phyloP scores from a whole-genome alignment of 768 basidiomycete genomes.

The Rhizopogon roseolus region DNA sequence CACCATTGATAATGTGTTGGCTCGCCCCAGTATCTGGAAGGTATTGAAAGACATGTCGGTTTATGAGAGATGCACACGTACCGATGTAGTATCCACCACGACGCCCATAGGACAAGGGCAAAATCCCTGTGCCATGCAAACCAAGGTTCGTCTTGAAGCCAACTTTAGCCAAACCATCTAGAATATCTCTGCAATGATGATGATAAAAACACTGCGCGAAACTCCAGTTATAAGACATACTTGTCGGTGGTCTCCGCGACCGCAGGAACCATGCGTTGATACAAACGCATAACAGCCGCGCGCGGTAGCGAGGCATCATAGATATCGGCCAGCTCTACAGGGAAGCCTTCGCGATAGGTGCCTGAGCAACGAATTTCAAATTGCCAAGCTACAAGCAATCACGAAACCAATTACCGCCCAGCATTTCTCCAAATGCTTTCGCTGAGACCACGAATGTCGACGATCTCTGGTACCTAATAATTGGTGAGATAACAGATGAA shows the following conservation, averaged over 20 bases:
- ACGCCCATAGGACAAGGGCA: slow-evolving; percentile 20
- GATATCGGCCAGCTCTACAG: slow-evolving; percentile 18
- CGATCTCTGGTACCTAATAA: slow-evolving; percentile 19
- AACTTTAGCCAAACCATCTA: slow-evolving; percentile 31
- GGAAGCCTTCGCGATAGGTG: slow-evolving; percentile 14
- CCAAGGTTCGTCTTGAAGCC: slow-evolving; percentile 37
- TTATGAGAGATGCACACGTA: slow-evolving; percentile 4
- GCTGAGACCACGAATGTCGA: slow-evolving; percentile 19
- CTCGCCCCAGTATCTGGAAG: slow-evolving; percentile 33
- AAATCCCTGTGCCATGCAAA: slow-evolving; percentile 25
- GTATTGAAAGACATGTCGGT: not conserved
- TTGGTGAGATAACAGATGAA: not conserved
- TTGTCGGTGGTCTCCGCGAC: slow-evolving; percentile 21
- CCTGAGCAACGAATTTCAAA: slow-evolving; percentile 2
- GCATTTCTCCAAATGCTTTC: slow-evolving; percentile 3
- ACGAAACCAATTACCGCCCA: slow-evolving; percentile 4
- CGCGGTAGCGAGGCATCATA: slow-evolving; percentile 14
- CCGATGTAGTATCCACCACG: slow-evolving; percentile 40
- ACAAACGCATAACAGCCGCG: slow-evolving; percentile 10
- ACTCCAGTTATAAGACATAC: slow-evolving; percentile 7
- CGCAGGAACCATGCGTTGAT: slow-evolving; percentile 13
- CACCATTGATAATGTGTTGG: slow-evolving; percentile 39
- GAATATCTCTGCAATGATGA: slow-evolving; percentile 21
- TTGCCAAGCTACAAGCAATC: not conserved
- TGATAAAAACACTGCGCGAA: not conserved